phyloP scores from a whole-genome alignment of 768 basidiomycete species.

The Udeniomyces megalosporus region DNA sequence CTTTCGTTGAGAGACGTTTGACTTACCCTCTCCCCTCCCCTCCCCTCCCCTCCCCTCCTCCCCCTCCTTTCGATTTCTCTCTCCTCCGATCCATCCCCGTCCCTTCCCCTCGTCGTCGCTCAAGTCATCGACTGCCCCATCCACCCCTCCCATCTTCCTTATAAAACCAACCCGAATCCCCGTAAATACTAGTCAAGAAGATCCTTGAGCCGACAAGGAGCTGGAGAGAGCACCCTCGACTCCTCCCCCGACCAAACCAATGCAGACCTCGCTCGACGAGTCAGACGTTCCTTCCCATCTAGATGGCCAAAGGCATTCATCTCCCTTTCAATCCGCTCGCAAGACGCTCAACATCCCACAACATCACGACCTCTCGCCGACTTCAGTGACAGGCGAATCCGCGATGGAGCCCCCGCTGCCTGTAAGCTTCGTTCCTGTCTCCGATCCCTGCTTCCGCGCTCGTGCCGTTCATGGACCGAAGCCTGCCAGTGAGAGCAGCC shows the following conservation, averaged over 20 bases:
- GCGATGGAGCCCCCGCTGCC: neutral
- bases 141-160: constrained; percentile 21
- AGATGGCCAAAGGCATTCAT: neutral
- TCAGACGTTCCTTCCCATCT: neutral
- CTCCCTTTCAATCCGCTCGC: neutral
- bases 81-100: neutral
- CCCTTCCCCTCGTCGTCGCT: neutral
- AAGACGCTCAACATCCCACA: neutral
- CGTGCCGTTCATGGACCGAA: neutral
- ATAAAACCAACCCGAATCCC: too few relatives aligned
- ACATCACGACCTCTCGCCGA: neutral
- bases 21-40: neutral
- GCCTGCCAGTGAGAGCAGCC: neutral
- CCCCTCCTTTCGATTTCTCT: neutral
- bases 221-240: too few relatives aligned
- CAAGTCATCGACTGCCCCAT: constrained; percentile 29
- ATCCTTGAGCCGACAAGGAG: too few relatives aligned
- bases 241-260: too few relatives aligned
- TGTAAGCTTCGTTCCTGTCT: neutral
- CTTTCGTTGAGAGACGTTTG: neutral
- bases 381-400: neutral
- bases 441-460: neutral
- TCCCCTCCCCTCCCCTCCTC: neutral
- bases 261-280: neutral
- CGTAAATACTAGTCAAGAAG: too few relatives aligned